Base-by-base conservation (phyloP, 1,284 basidiomycete genomes). In the Boletellus sp. region DNA sequence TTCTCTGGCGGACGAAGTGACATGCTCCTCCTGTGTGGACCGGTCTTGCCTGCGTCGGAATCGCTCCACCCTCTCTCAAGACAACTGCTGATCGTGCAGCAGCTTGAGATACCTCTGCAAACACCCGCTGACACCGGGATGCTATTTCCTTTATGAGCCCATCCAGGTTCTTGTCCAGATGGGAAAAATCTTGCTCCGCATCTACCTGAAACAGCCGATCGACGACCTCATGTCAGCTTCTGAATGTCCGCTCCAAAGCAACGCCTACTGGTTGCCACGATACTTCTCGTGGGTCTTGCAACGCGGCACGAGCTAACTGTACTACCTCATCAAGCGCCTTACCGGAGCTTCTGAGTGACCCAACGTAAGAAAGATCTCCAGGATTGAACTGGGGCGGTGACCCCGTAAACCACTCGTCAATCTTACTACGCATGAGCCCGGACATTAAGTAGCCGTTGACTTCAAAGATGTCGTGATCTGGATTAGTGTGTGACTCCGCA, bases 371-470 rank as follows among this genome's bases (percentile, higher is more conserved):
- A 41, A 85, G 63, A 58, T 84, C 79, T 51, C 68, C 67, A 36
- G 76, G 70, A 42, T 73, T 70, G 63, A 85, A 82, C 52, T 65
- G 69, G 36, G 87, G 82, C 41, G 72, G 64, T 36, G 76, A 76
- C 21, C 84, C 85, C 58, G 72, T 73, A 65, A 91, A 91, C 84
- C 86, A 91, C 53, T 74, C 74, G 69, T 90, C 87, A 66, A 91
- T 78, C 41, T 74, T 68, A 64, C 84, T 88, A 37, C 72, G 70
- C 46, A 76, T 71, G 39, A 91, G 74, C 40, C 87, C 85, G 36
- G 79, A 78, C 56, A 79, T 80, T 56, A 91, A 71, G 63, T 91
- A 91, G 53, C 81, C 79, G 62, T 86, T 86, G 41, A 87, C 88
- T 71, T 89, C 84, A 45, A 91, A 71, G 51, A 84, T 76, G 63